A percentile compares a stretch with the other conserved stretches of the same genome.
Evolutionary conservation across 2,329 filamentous ascomycete genomes (phyloP).

Genomic region (Monilinia polystroma): DNA sequence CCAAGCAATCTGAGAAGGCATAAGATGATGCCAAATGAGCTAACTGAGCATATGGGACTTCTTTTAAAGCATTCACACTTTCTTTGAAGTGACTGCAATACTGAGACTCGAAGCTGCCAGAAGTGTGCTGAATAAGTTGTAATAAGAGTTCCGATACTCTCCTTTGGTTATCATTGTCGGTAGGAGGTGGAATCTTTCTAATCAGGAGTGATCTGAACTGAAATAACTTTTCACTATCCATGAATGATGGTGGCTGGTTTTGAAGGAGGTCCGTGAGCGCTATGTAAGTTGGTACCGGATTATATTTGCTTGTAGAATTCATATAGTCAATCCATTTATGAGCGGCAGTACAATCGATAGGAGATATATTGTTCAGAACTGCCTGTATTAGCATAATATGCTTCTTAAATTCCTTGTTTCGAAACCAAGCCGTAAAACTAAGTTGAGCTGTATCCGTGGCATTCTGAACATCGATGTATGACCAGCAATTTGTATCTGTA

Average conservation of each 20-base stretch:
- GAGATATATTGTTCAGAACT: background rate
- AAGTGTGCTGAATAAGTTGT: constrained; percentile 22
- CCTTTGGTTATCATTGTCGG: background rate
- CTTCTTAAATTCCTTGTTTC: constrained; percentile 21
- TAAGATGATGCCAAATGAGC: background rate
- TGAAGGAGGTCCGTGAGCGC: constrained; percentile 15
- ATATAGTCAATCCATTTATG: constrained; percentile 8
- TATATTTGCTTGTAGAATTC: background rate
- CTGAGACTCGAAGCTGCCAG: constrained; percentile 23
- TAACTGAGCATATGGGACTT: background rate
- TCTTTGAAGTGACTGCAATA: constrained; percentile 27
- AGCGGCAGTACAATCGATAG: background rate
- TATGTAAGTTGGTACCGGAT: constrained; percentile 13
- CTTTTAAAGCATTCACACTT: constrained; percentile 25
- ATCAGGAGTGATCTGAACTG: background rate
- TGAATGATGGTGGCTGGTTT: constrained; percentile 9
- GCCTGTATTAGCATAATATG: constrained; percentile 21
- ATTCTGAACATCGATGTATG: constrained; percentile 17
- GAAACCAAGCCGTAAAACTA: constrained; percentile 24
- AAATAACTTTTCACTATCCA: background rate
- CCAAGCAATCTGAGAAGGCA: background rate
- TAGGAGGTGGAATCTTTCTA: too few species aligned
- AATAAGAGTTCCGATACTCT: constrained; percentile 24
- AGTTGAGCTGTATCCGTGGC: background rate
- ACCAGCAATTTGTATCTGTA: background rate